A percentile compares a stretch with the other conserved stretches of the same genome.
These are phyloP conservation scores for Debaryomyces singareniensis DNA, from an alignment of 1,139 yeast genomes.

Conservation along the genomic window DNA sequence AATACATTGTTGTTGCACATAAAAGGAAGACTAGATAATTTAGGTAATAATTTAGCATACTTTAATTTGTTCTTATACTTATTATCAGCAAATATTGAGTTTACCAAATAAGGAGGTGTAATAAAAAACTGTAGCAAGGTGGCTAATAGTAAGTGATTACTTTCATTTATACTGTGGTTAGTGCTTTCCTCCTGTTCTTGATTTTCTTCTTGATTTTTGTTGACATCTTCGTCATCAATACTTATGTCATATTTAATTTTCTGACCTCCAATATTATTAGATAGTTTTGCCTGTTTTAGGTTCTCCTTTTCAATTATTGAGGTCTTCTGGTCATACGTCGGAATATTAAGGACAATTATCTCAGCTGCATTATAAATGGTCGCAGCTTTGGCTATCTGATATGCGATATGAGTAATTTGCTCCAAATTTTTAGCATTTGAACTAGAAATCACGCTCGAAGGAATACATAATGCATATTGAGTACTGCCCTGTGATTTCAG, in stretches of 20 bases:
- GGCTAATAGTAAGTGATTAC: constrained; percentile 54
- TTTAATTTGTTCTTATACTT: constrained; percentile 45
- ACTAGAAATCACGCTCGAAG: constrained; percentile 48
- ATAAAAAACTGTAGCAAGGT: constrained; percentile 72
- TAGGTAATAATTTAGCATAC: constrained; percentile 67
- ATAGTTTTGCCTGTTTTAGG: constrained; percentile 15
- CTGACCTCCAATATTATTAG: constrained; percentile 21
- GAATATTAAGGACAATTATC: constrained; percentile 56
- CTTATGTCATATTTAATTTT: constrained; percentile 34
- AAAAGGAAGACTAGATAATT: constrained; percentile 67
- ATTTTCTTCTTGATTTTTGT: constrained; percentile 10
- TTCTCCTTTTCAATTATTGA: constrained; percentile 10
- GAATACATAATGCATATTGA: constrained; percentile 53
- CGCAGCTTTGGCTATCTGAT: constrained; percentile 75
- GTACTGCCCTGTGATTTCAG: constrained; percentile 16
- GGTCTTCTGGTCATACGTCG: constrained; percentile 12
- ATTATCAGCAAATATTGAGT: constrained; percentile 44
- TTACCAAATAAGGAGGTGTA: constrained; percentile 78
- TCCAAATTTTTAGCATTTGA: constrained; percentile 58
- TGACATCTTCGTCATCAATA: constrained; percentile 17
- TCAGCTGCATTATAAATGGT: constrained; percentile 66
- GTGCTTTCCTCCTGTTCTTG: constrained; percentile 7
- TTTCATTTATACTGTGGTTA: constrained; percentile 9
- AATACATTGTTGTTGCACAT: constrained; percentile 44
- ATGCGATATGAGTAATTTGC: constrained; percentile 66